phyloP scores from a whole-genome alignment of 2,329 filamentous ascomycete genomes.

The Ascomycota sp. region DNA sequence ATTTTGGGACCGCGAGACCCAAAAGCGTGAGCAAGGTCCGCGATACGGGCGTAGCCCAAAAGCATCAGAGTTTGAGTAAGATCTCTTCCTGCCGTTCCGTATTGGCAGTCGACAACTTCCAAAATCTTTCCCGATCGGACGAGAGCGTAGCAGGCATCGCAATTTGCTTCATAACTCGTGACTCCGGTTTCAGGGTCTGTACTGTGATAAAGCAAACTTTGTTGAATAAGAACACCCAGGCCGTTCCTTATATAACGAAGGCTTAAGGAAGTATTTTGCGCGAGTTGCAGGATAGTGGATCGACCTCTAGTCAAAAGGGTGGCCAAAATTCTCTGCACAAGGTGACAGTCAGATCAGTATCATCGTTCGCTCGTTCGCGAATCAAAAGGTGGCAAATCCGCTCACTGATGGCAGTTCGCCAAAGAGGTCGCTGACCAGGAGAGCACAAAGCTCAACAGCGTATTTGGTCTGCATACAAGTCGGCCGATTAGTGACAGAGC shows the following conservation, averaged over 20 bases:
- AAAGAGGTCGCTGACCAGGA: conserved; percentile 74
- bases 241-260: conserved; percentile 62
- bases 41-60: conserved; percentile 56
- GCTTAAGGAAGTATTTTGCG: conserved; percentile 50
- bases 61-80: conserved; percentile 57
- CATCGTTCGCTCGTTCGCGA: no score
- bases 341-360: conserved; percentile 8
- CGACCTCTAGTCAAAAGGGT: conserved; percentile 62
- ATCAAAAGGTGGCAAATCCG: neutral
- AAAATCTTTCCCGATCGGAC: conserved; percentile 66
- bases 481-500: conserved; percentile 8
- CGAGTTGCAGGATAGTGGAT: conserved; percentile 48
- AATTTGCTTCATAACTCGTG: conserved; percentile 71
- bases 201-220: conserved; percentile 64
- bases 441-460: conserved; percentile 70
- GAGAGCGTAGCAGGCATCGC: conserved; percentile 60
- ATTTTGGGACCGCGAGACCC: conserved; percentile 14
- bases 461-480: conserved; percentile 61
- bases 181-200: conserved; percentile 38
- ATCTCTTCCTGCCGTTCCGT: conserved; percentile 53
- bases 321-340: conserved; percentile 58
- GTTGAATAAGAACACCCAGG: conserved; percentile 68
- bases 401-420: conserved; percentile 87
- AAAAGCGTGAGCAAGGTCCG: conserved; percentile 48
- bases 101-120: conserved; percentile 50